Conservation (phyloP, 2,329 filamentous ascomycete genomes). For the Verticillium dahliae region DNA sequence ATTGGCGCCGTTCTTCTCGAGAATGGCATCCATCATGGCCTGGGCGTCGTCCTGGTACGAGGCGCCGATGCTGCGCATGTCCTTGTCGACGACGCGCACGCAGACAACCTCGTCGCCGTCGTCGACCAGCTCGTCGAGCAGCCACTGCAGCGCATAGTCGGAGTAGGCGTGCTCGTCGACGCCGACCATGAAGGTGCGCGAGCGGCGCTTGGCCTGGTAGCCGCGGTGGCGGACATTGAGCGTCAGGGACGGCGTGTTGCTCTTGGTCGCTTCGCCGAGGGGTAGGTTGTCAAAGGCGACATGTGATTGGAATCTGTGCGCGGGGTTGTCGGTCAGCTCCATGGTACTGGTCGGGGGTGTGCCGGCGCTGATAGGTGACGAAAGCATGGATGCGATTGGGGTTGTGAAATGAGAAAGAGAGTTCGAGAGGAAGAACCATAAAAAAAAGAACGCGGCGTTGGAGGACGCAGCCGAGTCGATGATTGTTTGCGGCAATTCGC, state of each 20-base stretch:
- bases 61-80: conserved; percentile 36
- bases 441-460: background rate
- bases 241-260: conserved; percentile 64
- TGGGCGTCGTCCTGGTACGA: conserved; percentile 69
- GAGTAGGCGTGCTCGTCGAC: conserved; percentile 90
- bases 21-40: conserved; percentile 66
- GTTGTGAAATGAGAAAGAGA: background rate
- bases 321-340: conserved; percentile 31
- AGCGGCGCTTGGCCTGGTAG: conserved; percentile 73
- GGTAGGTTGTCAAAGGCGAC: conserved; percentile 56
- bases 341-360: conserved; percentile 17
- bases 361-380: background rate
- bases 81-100: conserved; percentile 75
- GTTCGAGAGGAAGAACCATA: background rate
- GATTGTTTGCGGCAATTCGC: background rate
- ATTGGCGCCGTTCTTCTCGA: conserved; percentile 70
- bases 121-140: conserved; percentile 85
- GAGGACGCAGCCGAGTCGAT: no score
- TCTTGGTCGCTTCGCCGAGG: conserved; percentile 50
- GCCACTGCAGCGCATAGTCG: conserved; percentile 86
- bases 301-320: conserved; percentile 49
- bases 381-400: background rate
- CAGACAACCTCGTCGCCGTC: conserved; percentile 93
- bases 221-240: conserved; percentile 81
- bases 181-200: conserved; percentile 83